Conservation (phyloP, 441 rosid species). For the Croton laevigatus region DNA sequence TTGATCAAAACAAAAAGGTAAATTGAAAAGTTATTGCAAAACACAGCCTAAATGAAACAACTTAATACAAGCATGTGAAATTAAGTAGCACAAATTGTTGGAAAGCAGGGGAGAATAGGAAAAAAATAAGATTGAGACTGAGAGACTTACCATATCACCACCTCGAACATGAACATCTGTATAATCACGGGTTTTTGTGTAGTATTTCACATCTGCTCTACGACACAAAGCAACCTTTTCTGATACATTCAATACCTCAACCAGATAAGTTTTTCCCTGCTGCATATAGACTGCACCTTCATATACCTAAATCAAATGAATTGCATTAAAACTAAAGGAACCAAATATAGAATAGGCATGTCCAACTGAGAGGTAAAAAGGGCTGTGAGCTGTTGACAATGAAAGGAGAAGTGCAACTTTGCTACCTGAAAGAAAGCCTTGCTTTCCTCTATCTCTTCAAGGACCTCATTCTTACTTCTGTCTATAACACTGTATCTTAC, state of each 20-base stretch:
- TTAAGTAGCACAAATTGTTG: neutral
- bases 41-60: neutral
- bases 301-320: slow-evolving; percentile 46
- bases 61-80: slow-evolving; percentile 15
- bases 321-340: neutral
- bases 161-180: slow-evolving; percentile 76
- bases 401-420: slow-evolving; percentile 11
- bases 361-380: neutral
- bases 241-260: slow-evolving; percentile 55
- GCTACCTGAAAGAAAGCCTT: slow-evolving; percentile 91
- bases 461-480: slow-evolving; percentile 42
- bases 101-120: slow-evolving; percentile 12
- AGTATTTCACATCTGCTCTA: slow-evolving; percentile 63
- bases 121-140: neutral
- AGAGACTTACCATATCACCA: slow-evolving; percentile 60
- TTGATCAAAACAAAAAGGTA: no score
- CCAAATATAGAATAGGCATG: slow-evolving; percentile 3
- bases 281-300: slow-evolving; percentile 90
- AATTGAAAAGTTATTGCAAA: no score
- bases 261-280: slow-evolving; percentile 86
- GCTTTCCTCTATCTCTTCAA: slow-evolving; percentile 98
- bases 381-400: neutral
- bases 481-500: slow-evolving; percentile 67
- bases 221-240: slow-evolving; percentile 73
- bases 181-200: slow-evolving; percentile 77